Evolutionary conservation across 352 stramenopile species (phyloP).

Genomic region (Phytophthora melonis): DNA sequence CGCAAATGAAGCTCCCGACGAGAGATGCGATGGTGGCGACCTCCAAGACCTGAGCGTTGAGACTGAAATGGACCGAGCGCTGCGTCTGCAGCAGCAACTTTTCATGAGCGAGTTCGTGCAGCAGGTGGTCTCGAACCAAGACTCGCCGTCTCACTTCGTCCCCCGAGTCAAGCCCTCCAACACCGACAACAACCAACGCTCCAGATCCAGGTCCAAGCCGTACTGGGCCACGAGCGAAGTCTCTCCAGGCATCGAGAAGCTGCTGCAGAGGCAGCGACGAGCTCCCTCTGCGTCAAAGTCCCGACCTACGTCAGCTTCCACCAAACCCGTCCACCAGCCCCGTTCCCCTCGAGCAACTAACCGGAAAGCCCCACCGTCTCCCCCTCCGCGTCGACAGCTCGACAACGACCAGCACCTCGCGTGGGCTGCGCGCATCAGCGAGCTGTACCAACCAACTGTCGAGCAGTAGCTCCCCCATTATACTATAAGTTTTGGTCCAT

Average conservation of each 20-base stretch:
- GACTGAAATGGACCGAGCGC: slow-evolving; percentile 36
- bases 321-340: not conserved
- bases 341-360: slow-evolving; percentile 4
- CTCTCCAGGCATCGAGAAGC: slow-evolving; percentile 36
- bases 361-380: slow-evolving; percentile 7
- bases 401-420: slow-evolving; percentile 57
- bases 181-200: not conserved
- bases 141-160: slow-evolving; percentile 8
- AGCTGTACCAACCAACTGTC: slow-evolving; percentile 52
- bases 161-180: slow-evolving; percentile 11
- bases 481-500: not conserved
- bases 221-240: slow-evolving; percentile 34
- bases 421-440: slow-evolving; percentile 67
- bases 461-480: slow-evolving; percentile 1
- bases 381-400: slow-evolving; percentile 26
- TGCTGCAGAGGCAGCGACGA: slow-evolving; percentile 38
- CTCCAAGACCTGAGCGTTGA: slow-evolving; percentile 8
- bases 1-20: slow-evolving; percentile 16
- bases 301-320: slow-evolving; percentile 10
- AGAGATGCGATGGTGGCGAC: slow-evolving; percentile 6
- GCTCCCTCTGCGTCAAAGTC: slow-evolving; percentile 11
- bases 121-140: slow-evolving; percentile 48
- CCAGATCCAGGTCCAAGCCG: slow-evolving; percentile 10
- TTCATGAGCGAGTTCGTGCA: slow-evolving; percentile 67
- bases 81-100: slow-evolving; percentile 63